A percentile compares a stretch with the other conserved stretches of the same genome.
Evolutionary conservation across 75 land plant species (phyloP).

Genomic region (Sequoiadendron giganteum): DNA sequence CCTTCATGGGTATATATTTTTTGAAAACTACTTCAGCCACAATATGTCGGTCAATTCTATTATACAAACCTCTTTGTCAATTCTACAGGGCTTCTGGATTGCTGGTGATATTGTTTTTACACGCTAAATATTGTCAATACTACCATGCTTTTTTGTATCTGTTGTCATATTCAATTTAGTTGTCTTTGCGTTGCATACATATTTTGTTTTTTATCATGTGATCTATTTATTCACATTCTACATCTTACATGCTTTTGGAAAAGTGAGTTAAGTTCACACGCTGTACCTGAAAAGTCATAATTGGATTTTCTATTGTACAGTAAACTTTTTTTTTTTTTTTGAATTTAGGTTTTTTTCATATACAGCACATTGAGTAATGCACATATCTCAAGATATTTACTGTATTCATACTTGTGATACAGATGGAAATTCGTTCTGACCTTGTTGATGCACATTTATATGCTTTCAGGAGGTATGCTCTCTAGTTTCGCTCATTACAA

Average conservation of each 20-base stretch:
- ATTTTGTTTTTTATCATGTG: background rate
- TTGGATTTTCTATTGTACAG: background rate
- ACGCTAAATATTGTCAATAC: background rate
- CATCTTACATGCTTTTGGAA: background rate
- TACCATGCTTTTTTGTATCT: background rate
- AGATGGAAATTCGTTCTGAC: constrained; percentile 92
- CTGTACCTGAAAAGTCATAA: background rate
- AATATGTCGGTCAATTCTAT: background rate
- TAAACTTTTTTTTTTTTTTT: background rate
- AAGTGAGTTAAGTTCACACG: background rate
- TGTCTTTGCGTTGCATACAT: background rate
- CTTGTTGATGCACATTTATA: constrained; percentile 97
- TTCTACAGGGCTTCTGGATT: background rate
- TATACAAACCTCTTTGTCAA: background rate
- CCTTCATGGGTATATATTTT: too few species aligned
- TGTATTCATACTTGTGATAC: background rate
- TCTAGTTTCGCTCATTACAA: background rate
- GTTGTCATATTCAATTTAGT: background rate
- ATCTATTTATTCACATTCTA: background rate
- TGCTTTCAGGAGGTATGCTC: constrained; percentile 82
- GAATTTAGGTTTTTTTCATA: background rate
- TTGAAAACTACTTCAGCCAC: background rate
- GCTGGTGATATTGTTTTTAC: background rate
- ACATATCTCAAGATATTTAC: background rate
- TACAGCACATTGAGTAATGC: background rate